Evolutionary conservation across 164 flowering plant species (phyloP), one percentile per base, ranked within the genome.

Genomic region (Vitis amurensis): DNA sequence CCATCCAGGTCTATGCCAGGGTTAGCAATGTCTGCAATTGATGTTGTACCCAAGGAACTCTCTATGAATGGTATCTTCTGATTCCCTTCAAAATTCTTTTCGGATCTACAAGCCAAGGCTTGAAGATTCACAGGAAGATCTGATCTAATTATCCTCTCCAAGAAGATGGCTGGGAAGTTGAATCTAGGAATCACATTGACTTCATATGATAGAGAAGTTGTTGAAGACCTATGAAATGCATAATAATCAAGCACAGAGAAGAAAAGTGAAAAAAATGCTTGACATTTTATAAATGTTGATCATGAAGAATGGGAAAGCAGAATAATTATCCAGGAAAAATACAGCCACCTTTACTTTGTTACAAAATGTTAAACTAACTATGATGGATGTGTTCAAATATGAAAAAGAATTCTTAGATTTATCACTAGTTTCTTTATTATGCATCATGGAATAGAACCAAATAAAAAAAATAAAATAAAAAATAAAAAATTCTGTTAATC

Each of bases 91-190:
- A 77, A 85, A 50, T 16, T 82, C 58, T 75, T 83, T 81, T 94
- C 97, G 16, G 93, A 86, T 77, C 89, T 84, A 73, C 83, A 76
- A 56, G 97, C 94, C 80, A 95, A 71, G 57, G 98, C 97, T 75
- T 76, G 89, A 67, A 95, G 99, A 76, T 95, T 92, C 57, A 91
- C 91, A 58, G 98, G 97, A 74, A 91, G 98, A 81, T 95, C 97
- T 70, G 97, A 95, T 67, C 91, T 81, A 59, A 95, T 95, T 53
- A 95, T 95, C 73, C 91, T 85, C 83, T 92, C 99, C 76, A 95
- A 63, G 73, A 92, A 88, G 75, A 95, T 95, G 68, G 98, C 91
- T n/a, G 99, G 99, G 73, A 91, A 87, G 77, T 86, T 94, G 83
- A 86, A 89, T 71, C 85, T 86, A 76, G 97, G 99, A 67, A 94